A percentile compares a stretch with the other conserved stretches of the same genome.
These are phyloP conservation scores for Fusarium chaquense DNA, from an alignment of 2,329 filamentous ascomycete species.

Conservation along the genomic window DNA sequence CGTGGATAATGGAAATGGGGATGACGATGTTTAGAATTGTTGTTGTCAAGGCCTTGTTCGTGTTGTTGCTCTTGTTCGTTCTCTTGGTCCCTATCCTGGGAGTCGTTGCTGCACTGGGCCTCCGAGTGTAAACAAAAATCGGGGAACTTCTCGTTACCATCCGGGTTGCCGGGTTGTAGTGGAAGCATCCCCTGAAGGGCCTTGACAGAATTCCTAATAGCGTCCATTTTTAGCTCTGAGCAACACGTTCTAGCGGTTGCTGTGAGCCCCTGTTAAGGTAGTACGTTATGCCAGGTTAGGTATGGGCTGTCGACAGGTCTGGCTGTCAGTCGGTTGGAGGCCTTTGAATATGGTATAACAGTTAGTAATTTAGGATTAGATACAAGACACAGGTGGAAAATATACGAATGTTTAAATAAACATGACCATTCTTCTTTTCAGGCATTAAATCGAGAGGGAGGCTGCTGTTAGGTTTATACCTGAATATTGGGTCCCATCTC, in stretches of 20 bases:
- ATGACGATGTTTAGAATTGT: conserved; percentile 43
- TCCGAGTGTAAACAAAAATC: conserved; percentile 58
- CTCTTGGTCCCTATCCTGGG: conserved; percentile 20
- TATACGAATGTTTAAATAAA: neutral
- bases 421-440: neutral
- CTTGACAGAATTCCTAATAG: conserved; percentile 33
- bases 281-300: neutral
- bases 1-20: conserved; percentile 45
- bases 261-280: conserved; percentile 17
- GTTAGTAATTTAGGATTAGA: conserved; percentile 7
- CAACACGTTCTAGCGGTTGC: conserved; percentile 24
- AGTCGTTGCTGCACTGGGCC: conserved; percentile 28
- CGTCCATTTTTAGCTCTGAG: conserved; percentile 40
- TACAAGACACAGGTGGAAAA: neutral
- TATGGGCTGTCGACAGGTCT: conserved; percentile 1
- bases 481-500: neutral
- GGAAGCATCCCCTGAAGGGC: conserved; percentile 45
- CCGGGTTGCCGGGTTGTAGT: conserved; percentile 55
- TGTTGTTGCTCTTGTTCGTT: conserved; percentile 17
- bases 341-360: conserved; percentile 2
- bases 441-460: conserved; percentile 5
- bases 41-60: conserved; percentile 16
- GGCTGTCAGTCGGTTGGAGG: conserved; percentile 9
- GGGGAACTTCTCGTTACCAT: conserved; percentile 54
- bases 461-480: conserved; percentile 25